Percentiles rank a stretch among this genome's conserved stretches.
Conservation (phyloP, 768 basidiomycete species). For the Tulasnella sp. region DNA sequence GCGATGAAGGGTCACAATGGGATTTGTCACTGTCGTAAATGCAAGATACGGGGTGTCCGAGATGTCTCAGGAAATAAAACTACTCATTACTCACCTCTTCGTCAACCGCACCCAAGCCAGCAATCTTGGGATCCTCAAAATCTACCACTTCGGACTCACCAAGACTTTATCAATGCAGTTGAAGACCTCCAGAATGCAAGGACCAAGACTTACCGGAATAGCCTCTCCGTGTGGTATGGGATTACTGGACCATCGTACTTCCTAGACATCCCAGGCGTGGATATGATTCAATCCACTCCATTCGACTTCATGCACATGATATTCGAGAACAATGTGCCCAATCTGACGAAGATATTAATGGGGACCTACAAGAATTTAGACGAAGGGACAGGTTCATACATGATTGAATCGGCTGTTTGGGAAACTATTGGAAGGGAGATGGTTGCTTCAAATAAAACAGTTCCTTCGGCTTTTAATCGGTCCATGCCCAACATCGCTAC, state of each 20-base stretch:
- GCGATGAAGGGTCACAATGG: slow-evolving; percentile 35
- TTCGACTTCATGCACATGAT: slow-evolving; percentile 19
- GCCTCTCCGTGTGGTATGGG: not conserved
- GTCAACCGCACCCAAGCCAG: not conserved
- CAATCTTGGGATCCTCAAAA: not conserved
- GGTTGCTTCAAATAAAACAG: not conserved
- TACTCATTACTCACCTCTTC: slow-evolving; percentile 22
- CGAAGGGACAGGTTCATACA: not conserved
- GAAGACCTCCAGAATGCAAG: not conserved
- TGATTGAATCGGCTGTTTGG: not conserved
- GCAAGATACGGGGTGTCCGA: slow-evolving; percentile 27
- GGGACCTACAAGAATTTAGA: slow-evolving; percentile 9
- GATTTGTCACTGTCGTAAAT: slow-evolving; percentile 28
- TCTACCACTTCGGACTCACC: slow-evolving; percentile 2
- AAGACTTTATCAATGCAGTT: not conserved
- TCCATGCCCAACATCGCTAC: slow-evolving; percentile 6
- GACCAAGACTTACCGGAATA: not conserved
- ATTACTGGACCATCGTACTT: slow-evolving; percentile 13
- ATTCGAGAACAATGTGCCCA: slow-evolving; percentile 13
- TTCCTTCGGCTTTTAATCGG: slow-evolving; percentile 13
- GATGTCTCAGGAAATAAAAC: slow-evolving; percentile 8
- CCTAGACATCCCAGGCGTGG: not conserved
- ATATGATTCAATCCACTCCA: slow-evolving; percentile 10
- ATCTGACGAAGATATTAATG: slow-evolving; percentile 8
- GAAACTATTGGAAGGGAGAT: slow-evolving; percentile 5